Evolutionary conservation across 495 filamentous ascomycete species (phyloP).

Genomic region (Penicillium cinerascens): DNA sequence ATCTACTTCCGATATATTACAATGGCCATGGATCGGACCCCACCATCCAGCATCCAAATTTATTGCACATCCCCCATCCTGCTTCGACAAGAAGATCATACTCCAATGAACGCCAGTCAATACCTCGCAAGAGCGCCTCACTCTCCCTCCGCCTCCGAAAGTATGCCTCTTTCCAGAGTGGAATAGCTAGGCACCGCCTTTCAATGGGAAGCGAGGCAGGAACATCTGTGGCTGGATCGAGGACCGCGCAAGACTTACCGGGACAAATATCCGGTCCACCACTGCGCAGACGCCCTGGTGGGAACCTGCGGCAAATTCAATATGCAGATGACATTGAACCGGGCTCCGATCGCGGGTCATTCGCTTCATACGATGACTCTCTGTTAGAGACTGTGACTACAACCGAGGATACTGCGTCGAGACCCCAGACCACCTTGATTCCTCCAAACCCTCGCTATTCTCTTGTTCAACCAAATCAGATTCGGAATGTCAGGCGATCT

Average conservation of each 20-base stretch:
- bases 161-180: constrained; percentile 72
- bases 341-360: constrained; percentile 62
- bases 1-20: constrained; percentile 34
- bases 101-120: constrained; percentile 30
- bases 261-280: constrained; percentile 46
- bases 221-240: constrained; percentile 43
- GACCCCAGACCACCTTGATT: constrained; percentile 33
- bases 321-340: constrained; percentile 68
- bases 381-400: constrained; percentile 37
- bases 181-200: constrained; percentile 56
- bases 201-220: constrained; percentile 58
- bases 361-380: constrained; percentile 68
- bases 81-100: constrained; percentile 29
- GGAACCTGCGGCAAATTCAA: constrained; percentile 76
- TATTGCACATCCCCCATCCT: constrained; percentile 16
- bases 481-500: constrained; percentile 74
- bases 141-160: constrained; percentile 49
- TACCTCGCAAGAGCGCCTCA: constrained; percentile 25
- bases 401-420: constrained; percentile 22
- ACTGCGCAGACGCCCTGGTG: constrained; percentile 82
- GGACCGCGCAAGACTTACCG: constrained; percentile 31
- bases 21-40: constrained; percentile 21
- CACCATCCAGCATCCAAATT: constrained; percentile 10
- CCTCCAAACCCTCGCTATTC: constrained; percentile 51
- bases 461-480: constrained; percentile 70